phyloP scores from a whole-genome alignment of 257 asterid species.

The Nicotiana obtusifolia region DNA sequence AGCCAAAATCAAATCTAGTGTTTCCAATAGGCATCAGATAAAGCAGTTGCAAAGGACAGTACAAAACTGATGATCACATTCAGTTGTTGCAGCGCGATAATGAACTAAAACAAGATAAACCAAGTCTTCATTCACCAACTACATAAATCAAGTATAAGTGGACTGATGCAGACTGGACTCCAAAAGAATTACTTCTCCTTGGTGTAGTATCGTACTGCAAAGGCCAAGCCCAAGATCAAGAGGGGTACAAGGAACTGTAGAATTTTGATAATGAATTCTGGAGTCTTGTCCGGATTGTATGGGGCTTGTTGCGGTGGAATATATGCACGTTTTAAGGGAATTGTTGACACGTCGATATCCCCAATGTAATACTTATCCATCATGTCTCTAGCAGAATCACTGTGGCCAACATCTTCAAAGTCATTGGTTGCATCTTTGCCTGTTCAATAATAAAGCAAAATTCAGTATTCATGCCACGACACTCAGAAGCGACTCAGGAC shows the following conservation, averaged over 20 bases:
- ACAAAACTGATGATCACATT: background rate
- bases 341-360: slow-evolving; percentile 47
- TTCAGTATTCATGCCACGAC: background rate
- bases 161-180: slow-evolving; percentile 2
- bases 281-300: slow-evolving; percentile 47
- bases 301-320: slow-evolving; percentile 32
- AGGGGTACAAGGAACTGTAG: slow-evolving; percentile 76
- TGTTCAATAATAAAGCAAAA: slow-evolving; percentile 15
- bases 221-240: slow-evolving; percentile 70
- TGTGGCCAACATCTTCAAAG: slow-evolving; percentile 81
- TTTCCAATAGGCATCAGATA: background rate
- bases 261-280: slow-evolving; percentile 58
- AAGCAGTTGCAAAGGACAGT: background rate
- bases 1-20: background rate
- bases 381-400: slow-evolving; percentile 65
- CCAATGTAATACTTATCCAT: slow-evolving; percentile 68
- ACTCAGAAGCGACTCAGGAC: no score
- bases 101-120: slow-evolving; percentile 6
- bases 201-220: slow-evolving; percentile 66
- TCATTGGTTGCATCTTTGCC: slow-evolving; percentile 86
- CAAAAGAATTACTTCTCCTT: slow-evolving; percentile 44
- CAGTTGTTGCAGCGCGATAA: background rate
- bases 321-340: slow-evolving; percentile 56
- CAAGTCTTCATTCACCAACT: slow-evolving; percentile 18
- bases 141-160: slow-evolving; percentile 11